Percentiles rank a stretch among this genome's conserved stretches.
These are phyloP conservation scores for Colletotrichum cordylinicola DNA, from an alignment of 2,329 filamentous ascomycete species.

Conservation along the genomic window DNA sequence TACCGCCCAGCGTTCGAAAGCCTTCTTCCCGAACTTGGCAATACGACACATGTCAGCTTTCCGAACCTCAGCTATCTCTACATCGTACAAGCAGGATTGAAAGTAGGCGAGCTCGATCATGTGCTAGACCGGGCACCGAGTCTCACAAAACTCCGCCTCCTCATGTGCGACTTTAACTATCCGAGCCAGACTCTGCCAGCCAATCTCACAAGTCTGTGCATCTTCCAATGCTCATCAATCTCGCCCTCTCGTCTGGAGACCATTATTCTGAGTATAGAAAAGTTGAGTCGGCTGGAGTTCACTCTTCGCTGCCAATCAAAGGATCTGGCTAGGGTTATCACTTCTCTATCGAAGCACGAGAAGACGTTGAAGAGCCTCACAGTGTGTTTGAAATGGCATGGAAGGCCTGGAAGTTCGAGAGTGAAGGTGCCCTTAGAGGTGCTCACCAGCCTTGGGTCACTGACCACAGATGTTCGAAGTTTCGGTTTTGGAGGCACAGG, in stretches of 20 bases:
- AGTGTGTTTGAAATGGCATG: background rate
- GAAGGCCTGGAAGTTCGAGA: background rate
- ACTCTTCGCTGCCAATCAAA: background rate
- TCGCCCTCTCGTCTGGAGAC: background rate
- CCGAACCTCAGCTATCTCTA: background rate
- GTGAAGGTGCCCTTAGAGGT: background rate
- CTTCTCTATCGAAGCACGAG: background rate
- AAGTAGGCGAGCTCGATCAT: background rate
- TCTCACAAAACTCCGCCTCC: background rate
- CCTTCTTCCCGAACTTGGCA: background rate
- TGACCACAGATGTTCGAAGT: background rate
- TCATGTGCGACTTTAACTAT: background rate
- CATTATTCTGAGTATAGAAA: background rate
- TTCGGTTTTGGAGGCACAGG: background rate
- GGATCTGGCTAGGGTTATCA: background rate
- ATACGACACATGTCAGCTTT: background rate
- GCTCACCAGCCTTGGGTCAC: background rate
- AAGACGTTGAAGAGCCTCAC: background rate
- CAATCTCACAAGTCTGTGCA: background rate
- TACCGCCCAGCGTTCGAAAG: constrained; percentile 5
- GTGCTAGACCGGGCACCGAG: background rate
- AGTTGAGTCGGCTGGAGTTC: background rate
- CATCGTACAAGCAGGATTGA: background rate
- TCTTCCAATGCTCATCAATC: background rate
- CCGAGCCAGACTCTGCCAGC: background rate